Evolutionary conservation across 2,329 filamentous ascomycete species (phyloP).

Genomic region (Fusarium irregulare): DNA sequence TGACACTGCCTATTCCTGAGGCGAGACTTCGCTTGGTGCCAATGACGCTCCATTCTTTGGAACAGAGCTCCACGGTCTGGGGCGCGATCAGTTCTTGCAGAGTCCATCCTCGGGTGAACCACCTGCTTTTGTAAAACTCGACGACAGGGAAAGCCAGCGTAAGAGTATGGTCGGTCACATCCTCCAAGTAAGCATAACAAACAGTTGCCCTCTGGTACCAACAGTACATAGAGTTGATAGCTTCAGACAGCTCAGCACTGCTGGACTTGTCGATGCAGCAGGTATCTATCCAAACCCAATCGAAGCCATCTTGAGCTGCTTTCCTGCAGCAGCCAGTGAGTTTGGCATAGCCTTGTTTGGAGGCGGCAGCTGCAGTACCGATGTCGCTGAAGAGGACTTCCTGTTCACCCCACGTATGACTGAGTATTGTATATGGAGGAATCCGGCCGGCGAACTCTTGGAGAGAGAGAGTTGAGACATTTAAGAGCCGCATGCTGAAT

Average conservation of each 20-base stretch:
- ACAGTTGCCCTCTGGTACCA: constrained; percentile 15
- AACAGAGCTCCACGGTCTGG: constrained; percentile 12
- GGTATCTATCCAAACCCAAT: constrained; percentile 19
- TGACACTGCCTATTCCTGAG: not conserved
- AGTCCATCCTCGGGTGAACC: constrained; percentile 21
- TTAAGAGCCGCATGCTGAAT: constrained; percentile 12
- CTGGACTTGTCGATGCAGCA: constrained; percentile 31
- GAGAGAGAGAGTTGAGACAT: constrained; percentile 11
- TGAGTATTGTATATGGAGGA: constrained; percentile 19
- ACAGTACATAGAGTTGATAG: constrained; percentile 22
- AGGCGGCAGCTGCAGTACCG: not conserved
- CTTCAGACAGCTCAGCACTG: constrained; percentile 20
- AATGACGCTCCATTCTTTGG: constrained; percentile 6
- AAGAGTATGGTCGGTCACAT: constrained; percentile 3
- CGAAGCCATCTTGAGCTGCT: constrained; percentile 15
- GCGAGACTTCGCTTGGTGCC: constrained; percentile 20
- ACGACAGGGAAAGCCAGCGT: not conserved
- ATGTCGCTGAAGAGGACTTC: constrained; percentile 15
- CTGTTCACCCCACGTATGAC: constrained; percentile 20
- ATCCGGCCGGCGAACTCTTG: constrained; percentile 8
- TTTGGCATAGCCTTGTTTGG: constrained; percentile 12
- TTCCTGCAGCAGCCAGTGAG: constrained; percentile 6
- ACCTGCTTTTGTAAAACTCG: constrained; percentile 10
- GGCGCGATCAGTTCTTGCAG: constrained; percentile 26
- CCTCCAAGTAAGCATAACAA: constrained; percentile 22